A percentile compares a stretch with the other conserved stretches of the same genome.
These are phyloP conservation scores for Metschnikowia santaceciliae DNA, from an alignment of 805 yeast species.

Conservation along the genomic window DNA sequence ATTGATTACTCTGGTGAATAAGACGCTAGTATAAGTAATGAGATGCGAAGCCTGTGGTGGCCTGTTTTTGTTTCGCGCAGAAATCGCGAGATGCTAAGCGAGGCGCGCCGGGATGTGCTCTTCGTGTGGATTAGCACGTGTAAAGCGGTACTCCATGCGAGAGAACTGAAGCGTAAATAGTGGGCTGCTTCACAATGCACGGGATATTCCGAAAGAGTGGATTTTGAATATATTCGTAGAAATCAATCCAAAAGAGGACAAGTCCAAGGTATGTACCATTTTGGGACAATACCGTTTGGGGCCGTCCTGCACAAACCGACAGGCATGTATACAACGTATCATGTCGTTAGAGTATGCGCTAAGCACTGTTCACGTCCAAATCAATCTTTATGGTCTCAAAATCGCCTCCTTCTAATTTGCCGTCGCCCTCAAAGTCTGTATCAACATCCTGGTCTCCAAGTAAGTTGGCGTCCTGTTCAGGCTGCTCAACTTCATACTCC, in stretches of 20 bases:
- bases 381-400: slow-evolving; percentile 17
- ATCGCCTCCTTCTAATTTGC: slow-evolving; percentile 13
- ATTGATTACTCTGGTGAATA: neutral
- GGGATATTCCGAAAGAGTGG: too few species aligned
- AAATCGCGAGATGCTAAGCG: slow-evolving; percentile 4
- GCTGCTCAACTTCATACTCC: slow-evolving; percentile 14
- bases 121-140: too few species aligned
- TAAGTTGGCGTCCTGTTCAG: slow-evolving; percentile 14
- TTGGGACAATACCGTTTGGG: neutral
- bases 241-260: neutral
- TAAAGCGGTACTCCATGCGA: too few species aligned
- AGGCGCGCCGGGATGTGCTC: neutral
- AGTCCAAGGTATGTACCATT: too few species aligned
- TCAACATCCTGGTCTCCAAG: slow-evolving; percentile 17
- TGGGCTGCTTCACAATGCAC: too few species aligned
- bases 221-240: neutral
- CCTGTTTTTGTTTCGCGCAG: slow-evolving; percentile 5
- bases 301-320: neutral
- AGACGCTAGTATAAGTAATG: neutral
- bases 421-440: slow-evolving; percentile 19
- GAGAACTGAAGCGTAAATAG: too few species aligned
- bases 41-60: slow-evolving; percentile 1
- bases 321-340: neutral
- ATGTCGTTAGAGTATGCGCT: neutral
- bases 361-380: slow-evolving; percentile 13